Evolutionary conservation across 345 rosid genomes (phyloP), one percentile per base, ranked within the genome.

Genomic region (Odontarrhena argentea): DNA sequence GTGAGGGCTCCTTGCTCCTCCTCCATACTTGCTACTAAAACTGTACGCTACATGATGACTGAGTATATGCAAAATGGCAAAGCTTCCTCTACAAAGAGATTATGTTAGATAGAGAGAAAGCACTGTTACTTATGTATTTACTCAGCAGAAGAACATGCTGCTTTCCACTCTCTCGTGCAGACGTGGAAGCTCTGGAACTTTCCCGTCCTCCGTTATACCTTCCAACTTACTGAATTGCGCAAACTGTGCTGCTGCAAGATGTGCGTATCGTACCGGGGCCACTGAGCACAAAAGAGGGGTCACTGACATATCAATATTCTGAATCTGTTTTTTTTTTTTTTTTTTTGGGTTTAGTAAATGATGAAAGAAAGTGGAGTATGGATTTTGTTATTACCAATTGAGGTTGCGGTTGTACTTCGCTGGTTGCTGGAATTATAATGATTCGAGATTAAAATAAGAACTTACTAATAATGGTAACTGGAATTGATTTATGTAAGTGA

Each of bases 201-300:
- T 64, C 24, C 12, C 70, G 11, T 24, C 46, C 4, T 84, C 96
- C 3, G 83, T 69, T 3, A 66, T 62, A 28, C 83, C 95, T 60
- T 88, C 97, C 12, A 86, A 79, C 79, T 87, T 90, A 8, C 80
- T 37, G 78, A 88, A 91, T 62, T 94, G 96, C 7, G 80, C 82
- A 78, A 88, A 65, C 53, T 94, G 99, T 13, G 67, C 68, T 30
- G 96, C 96, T 14, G 95, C 97, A 2, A 84, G 96, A 74, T 94
- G 99, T 24, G 99, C 97, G 5, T 91, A 91, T 32, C 87, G 82
- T 54, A 94, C 78, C 0, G 99, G 97, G 67, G 99, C 97, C 77
- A 88, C 99, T 90, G 89, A 61, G 44, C 22, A 52, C 41, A 48
- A 14, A 2, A 35, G 45, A 37, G 15, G 11, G 53, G 25, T 7